These are phyloP conservation scores for Opeltia flavorubescens DNA, from an alignment of 495 filamentous ascomycete genomes.

Conservation along the genomic window DNA sequence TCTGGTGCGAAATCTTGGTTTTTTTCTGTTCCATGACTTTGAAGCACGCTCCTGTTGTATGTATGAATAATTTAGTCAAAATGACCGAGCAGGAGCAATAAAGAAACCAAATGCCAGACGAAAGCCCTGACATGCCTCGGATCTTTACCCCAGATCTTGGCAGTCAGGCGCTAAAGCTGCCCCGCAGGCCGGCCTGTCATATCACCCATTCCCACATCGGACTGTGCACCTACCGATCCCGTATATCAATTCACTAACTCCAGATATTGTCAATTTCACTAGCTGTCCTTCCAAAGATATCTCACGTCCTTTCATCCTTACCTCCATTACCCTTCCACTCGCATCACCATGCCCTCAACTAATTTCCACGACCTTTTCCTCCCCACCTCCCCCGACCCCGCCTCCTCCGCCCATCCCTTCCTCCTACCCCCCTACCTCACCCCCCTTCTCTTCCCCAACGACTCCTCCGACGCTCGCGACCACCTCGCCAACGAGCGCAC, in stretches of 20 bases:
- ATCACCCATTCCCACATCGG: no score
- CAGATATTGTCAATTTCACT: not conserved
- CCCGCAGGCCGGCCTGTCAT: no score
- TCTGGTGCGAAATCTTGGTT: not conserved
- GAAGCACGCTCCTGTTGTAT: not conserved
- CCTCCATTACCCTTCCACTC: conserved; percentile 4
- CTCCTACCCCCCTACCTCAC: conserved; percentile 57
- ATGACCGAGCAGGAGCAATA: no score
- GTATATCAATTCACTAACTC: no score
- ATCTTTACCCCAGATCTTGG: no score
- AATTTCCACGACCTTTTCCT: not conserved
- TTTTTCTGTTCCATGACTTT: not conserved
- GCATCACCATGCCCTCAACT: conserved; percentile 10
- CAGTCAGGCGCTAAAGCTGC: no score
- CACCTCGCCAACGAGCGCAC: conserved; percentile 46
- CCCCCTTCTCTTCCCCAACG: conserved; percentile 79
- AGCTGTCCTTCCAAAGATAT: not conserved
- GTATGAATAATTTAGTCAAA: no score
- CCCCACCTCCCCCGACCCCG: not conserved
- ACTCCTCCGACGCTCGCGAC: conserved; percentile 68
- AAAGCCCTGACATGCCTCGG: no score
- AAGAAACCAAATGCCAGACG: no score
- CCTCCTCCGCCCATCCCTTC: conserved; percentile 29
- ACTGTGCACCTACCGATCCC: no score
- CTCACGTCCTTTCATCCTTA: not conserved